Evolutionary conservation across 1,284 basidiomycete genomes (phyloP), one percentile per base, ranked within the genome.

Genomic region (Heterobasidion parviporum): DNA sequence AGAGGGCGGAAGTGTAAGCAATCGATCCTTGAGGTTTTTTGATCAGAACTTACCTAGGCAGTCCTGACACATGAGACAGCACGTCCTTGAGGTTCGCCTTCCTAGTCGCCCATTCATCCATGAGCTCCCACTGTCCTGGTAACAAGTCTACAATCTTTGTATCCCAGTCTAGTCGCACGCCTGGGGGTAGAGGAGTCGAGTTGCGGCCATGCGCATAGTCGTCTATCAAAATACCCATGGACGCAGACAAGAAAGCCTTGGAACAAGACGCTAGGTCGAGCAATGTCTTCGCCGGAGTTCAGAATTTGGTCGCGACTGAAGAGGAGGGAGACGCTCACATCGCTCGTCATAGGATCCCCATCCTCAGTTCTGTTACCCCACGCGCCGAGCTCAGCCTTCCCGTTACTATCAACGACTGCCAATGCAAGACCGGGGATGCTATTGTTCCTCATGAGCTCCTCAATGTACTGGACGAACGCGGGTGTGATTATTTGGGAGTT

Each of bases 181-280:
- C 62, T 2, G 64, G 41, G 0, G 72, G 72, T 14, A 78, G 63
- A 6, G 63, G 56, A 0, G 74, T 72, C 5, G 65, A 59, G 55
- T 77, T 74, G 18, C 59, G 61, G 5, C 71, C 67, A 4, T 63
- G 59, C 2, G 64, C 64, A 58, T 68, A 73, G 58, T 75, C 69
- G 35, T 73, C 68, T 26, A 74, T 71, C 12, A 77, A 65, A 8
- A 76, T 66, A 0, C 75, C 74, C 2, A 77, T 54, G 2, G 71
- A 62, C 0, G 65, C 65, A 1, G 68, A 65, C n/a, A 74, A 64
- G 61, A 77, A 76, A 1, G 70, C 70, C 56, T 77, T 74, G 18
- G 70, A 73, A 44, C 67, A 65, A 0, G 70, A 71, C 0, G 62
- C 73, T 33, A 75, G 63, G 41, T 62, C 59, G 58, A 75, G 73